phyloP scores from a whole-genome alignment of 352 stramenopile species.

The Globisporangium megalacanthum region DNA sequence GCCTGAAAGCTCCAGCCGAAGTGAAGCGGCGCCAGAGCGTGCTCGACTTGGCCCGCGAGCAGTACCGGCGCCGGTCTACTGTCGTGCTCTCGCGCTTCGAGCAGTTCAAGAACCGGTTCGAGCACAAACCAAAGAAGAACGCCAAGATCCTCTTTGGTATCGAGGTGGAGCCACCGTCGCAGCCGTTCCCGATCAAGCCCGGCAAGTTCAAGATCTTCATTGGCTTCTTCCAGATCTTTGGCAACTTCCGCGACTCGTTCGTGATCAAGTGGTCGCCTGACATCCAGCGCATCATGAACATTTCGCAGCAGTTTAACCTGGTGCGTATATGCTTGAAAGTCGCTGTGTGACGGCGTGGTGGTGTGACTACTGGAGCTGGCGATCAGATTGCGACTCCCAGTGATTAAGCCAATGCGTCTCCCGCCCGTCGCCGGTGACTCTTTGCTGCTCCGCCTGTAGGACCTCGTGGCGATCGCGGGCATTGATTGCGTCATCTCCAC shows the following conservation, averaged over 20 bases:
- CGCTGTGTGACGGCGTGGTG: no score
- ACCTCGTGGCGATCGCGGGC: constrained; percentile 62
- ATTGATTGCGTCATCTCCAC: constrained; percentile 72
- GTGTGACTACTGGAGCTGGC: no score
- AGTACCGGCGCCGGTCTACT: constrained; percentile 21
- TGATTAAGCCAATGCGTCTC: no score
- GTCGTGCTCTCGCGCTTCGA: constrained; percentile 20
- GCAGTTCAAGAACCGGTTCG: constrained; percentile 24
- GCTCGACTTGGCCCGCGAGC: constrained; percentile 15
- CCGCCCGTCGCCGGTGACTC: no score
- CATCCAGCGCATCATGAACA: constrained; percentile 53
- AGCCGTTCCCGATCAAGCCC: constrained; percentile 48
- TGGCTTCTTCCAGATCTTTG: constrained; percentile 81
- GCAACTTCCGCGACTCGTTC: constrained; percentile 65
- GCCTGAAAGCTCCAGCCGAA: constrained; percentile 25
- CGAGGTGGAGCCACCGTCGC: constrained; percentile 33
- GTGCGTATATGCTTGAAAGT: constrained; percentile 17
- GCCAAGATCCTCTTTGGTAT: constrained; percentile 52
- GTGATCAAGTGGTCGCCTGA: constrained; percentile 55
- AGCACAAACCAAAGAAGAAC: constrained; percentile 17
- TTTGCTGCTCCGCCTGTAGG: constrained; percentile 19
- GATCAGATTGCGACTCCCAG: no score
- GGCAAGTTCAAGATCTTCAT: constrained; percentile 80
- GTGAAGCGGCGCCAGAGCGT: constrained; percentile 15
- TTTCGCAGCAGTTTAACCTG: constrained; percentile 72